Evolutionary conservation across 2,329 filamentous ascomycete genomes (phyloP).

Genomic region (Gnomoniopsis sp.): DNA sequence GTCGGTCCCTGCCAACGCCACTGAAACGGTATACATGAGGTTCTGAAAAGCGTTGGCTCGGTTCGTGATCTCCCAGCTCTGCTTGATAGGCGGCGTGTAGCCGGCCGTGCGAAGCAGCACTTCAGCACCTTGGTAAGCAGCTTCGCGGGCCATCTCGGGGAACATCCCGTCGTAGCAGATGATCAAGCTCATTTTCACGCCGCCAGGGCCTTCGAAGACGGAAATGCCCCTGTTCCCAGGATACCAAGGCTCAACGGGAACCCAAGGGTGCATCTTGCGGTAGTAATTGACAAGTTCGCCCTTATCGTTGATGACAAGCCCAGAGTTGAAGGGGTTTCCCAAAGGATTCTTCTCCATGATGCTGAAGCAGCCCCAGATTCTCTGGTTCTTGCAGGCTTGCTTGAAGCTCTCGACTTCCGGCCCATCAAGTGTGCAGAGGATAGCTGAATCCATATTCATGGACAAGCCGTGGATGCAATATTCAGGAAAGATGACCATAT

Average conservation of each 20-base stretch:
- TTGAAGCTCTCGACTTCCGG: conserved; percentile 27
- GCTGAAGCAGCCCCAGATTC: conserved; percentile 27
- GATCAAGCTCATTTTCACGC: neutral
- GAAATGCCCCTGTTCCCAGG: neutral
- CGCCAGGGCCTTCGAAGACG: neutral
- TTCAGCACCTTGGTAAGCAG: neutral
- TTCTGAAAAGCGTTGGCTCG: neutral
- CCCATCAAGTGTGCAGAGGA: conserved; percentile 27
- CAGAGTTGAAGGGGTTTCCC: neutral
- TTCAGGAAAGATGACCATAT: conserved; percentile 27
- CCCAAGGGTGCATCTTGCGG: neutral
- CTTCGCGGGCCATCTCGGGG: neutral
- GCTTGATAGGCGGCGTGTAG: neutral
- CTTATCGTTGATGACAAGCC: neutral
- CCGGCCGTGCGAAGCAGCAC: neutral
- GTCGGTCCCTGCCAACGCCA: neutral
- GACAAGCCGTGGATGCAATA: conserved; percentile 27
- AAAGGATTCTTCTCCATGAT: conserved; percentile 25
- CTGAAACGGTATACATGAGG: neutral
- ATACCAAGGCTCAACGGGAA: neutral
- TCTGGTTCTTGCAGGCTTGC: conserved; percentile 22
- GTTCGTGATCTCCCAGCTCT: neutral
- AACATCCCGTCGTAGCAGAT: neutral
- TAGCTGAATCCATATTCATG: conserved; percentile 24
- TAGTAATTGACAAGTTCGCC: neutral